These are phyloP conservation scores for Gossypium longicalyx DNA, from an alignment of 345 rosid genomes.

Conservation along the genomic window DNA sequence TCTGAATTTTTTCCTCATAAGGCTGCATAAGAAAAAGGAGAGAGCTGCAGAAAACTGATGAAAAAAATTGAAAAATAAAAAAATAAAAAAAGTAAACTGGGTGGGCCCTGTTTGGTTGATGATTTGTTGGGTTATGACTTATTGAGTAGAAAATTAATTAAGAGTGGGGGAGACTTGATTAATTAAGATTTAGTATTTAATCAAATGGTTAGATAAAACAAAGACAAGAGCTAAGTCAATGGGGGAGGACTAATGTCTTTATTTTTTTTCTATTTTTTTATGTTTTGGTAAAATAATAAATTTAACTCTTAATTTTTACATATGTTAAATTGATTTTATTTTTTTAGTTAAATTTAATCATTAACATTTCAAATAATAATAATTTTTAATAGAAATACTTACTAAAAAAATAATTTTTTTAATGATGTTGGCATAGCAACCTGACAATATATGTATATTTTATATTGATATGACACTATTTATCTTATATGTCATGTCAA, in stretches of 20 bases:
- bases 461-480: fast-evolving
- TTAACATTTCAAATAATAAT: no score
- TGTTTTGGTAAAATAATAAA: no score
- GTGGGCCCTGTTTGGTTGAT: constrained; percentile 9
- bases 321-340: no score
- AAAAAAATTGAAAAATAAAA: background rate
- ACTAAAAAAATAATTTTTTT: no score
- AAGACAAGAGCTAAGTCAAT: background rate
- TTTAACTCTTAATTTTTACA: no score
- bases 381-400: no score
- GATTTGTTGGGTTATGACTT: constrained; percentile 18
- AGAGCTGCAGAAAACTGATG: background rate
- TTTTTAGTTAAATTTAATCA: no score
- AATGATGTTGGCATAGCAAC: no score
- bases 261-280: no score
- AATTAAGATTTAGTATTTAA: background rate
- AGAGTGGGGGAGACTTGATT: background rate
- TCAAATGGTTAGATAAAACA: constrained; percentile 2
- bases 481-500: no score
- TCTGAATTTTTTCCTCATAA: background rate
- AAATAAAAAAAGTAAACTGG: background rate
- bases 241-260: background rate
- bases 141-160: background rate
- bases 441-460: no score
- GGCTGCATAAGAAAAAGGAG: background rate